phyloP scores from a whole-genome alignment of 139 green algal species.

The Ulvella scutata region DNA sequence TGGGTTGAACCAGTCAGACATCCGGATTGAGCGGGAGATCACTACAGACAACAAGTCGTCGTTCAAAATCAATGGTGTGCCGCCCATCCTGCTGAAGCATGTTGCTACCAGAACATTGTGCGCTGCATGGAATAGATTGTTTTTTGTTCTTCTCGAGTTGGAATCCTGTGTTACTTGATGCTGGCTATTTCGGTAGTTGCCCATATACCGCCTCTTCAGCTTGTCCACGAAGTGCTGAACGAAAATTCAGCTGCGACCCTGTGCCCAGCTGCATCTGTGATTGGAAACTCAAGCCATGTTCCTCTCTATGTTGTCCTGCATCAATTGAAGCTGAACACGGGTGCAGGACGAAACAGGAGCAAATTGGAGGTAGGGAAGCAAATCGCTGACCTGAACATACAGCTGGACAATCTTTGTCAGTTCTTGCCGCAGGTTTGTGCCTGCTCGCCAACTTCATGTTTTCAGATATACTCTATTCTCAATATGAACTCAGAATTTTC shows the following conservation, averaged over 20 bases:
- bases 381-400: constrained; percentile 61
- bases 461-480: background rate
- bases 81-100: background rate
- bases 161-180: background rate
- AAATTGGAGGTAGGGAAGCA: constrained; percentile 40
- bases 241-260: background rate
- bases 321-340: background rate
- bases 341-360: constrained; percentile 14
- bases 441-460: background rate
- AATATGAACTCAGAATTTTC: too few relatives aligned
- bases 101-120: background rate
- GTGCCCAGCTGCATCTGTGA: background rate
- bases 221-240: background rate
- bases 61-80: constrained; percentile 45
- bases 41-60: constrained; percentile 22
- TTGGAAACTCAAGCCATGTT: too few relatives aligned
- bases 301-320: background rate
- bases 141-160: background rate
- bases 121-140: background rate
- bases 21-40: constrained; percentile 14
- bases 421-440: constrained; percentile 12
- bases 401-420: constrained; percentile 95
- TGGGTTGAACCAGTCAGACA: constrained; percentile 3
- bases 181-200: background rate
- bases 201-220: background rate